These are phyloP conservation scores for Larix sibirica DNA, from an alignment of 83 land plant genomes.

Conservation along the genomic window DNA sequence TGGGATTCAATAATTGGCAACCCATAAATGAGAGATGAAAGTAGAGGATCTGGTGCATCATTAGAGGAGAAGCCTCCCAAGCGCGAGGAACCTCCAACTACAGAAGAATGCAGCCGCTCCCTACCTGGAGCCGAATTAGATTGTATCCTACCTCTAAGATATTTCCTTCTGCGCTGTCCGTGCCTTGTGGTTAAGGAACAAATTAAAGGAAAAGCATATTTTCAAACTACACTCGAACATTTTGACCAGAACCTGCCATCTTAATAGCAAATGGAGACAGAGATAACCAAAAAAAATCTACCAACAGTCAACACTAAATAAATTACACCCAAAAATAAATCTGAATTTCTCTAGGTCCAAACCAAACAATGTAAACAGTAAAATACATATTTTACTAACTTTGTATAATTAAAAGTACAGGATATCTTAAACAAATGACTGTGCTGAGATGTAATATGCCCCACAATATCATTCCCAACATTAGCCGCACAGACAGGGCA, in stretches of 20 bases:
- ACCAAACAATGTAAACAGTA: background rate
- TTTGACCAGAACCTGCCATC: background rate
- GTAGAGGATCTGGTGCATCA: conserved; percentile 6
- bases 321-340: background rate
- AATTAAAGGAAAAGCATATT: background rate
- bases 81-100: background rate
- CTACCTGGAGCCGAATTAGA: background rate
- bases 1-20: background rate
- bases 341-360: background rate
- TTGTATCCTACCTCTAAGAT: background rate
- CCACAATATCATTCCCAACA: conserved; percentile 13
- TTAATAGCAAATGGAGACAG: background rate
- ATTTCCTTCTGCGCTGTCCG: conserved; percentile 4
- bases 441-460: conserved; percentile 12
- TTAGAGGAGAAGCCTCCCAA: background rate
- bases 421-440: conserved; percentile 7
- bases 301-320: background rate
- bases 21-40: conserved; percentile 11
- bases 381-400: background rate
- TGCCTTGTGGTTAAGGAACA: conserved; percentile 11
- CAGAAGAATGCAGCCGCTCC: background rate
- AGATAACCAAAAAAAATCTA: background rate
- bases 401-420: background rate
- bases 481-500: conserved; percentile 6
- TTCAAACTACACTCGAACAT: background rate